These are phyloP conservation scores for Alternaria sp. DNA, from an alignment of 2,329 filamentous ascomycete genomes.

Conservation along the genomic window DNA sequence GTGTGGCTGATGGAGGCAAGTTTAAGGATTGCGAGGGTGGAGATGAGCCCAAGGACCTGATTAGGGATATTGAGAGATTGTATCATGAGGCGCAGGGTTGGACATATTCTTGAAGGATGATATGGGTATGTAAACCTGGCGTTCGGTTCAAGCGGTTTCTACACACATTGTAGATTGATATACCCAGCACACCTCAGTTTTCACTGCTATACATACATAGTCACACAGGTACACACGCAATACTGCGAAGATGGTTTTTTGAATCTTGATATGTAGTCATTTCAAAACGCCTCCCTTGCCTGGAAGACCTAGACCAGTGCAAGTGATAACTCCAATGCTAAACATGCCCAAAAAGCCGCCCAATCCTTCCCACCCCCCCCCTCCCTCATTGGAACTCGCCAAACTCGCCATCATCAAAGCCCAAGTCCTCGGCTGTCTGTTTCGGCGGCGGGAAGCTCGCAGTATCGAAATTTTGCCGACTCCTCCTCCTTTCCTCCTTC, in stretches of 20 bases:
- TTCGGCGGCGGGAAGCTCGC: constrained; percentile 19
- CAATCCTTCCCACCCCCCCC: neutral
- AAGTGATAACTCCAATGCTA: constrained; percentile 31
- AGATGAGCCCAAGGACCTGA: constrained; percentile 72
- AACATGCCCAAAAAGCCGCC: constrained; percentile 18
- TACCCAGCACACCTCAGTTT: neutral
- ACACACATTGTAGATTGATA: constrained; percentile 11
- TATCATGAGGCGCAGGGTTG: constrained; percentile 55
- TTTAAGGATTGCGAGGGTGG: constrained; percentile 83
- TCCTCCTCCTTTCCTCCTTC: constrained; percentile 67
- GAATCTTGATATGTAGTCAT: constrained; percentile 11
- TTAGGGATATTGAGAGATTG: constrained; percentile 78
- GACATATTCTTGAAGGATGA: constrained; percentile 28
- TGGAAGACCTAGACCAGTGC: constrained; percentile 20
- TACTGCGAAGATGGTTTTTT: neutral
- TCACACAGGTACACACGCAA: neutral
- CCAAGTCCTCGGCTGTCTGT: constrained; percentile 66
- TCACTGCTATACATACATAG: too few relatives aligned
- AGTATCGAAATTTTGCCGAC: constrained; percentile 55
- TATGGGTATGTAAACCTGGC: neutral
- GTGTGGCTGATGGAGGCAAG: constrained; percentile 77
- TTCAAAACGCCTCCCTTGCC: constrained; percentile 34
- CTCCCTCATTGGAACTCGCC: constrained; percentile 74
- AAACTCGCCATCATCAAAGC: constrained; percentile 88
- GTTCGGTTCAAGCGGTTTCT: neutral